These are phyloP conservation scores for Taphrina populina DNA, from an alignment of 1,139 yeast genomes.

Conservation along the genomic window DNA sequence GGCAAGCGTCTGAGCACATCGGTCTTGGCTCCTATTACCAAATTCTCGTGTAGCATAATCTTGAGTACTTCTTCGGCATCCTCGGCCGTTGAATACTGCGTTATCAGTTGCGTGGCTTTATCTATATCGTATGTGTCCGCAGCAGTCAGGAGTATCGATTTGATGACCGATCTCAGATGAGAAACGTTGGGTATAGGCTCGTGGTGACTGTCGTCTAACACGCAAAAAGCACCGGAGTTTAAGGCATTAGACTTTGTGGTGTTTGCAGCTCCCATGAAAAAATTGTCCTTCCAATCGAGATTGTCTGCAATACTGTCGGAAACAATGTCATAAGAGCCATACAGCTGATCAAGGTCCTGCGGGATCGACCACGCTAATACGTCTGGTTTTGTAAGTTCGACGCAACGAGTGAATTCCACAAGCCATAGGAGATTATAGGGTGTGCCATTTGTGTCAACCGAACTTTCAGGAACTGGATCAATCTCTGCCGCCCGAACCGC, in stretches of 20 bases:
- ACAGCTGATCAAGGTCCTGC: neutral
- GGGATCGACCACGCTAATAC: neutral
- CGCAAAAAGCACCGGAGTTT: neutral
- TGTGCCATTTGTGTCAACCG: neutral
- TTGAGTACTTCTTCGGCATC: neutral
- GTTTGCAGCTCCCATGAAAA: neutral
- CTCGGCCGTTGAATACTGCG: neutral
- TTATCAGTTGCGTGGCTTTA: neutral
- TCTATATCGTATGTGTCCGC: neutral
- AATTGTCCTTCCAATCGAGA: neutral
- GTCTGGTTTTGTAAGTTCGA: conserved; percentile 6
- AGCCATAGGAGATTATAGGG: neutral
- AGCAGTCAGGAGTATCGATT: neutral
- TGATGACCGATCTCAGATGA: conserved; percentile 1
- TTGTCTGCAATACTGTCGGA: neutral
- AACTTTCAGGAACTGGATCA: conserved; percentile 6
- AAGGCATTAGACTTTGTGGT: neutral
- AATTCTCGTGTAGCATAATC: neutral
- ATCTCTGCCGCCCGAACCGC: conserved; percentile 6
- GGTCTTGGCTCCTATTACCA: conserved; percentile 1
- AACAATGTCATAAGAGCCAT: neutral
- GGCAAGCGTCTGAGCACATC: conserved; percentile 1
- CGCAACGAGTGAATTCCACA: conserved; percentile 14
- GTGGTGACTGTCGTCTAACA: neutral
- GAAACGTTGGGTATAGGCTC: neutral